Conservation (phyloP, 1,284 basidiomycete species). For the Moniliella sp. region DNA sequence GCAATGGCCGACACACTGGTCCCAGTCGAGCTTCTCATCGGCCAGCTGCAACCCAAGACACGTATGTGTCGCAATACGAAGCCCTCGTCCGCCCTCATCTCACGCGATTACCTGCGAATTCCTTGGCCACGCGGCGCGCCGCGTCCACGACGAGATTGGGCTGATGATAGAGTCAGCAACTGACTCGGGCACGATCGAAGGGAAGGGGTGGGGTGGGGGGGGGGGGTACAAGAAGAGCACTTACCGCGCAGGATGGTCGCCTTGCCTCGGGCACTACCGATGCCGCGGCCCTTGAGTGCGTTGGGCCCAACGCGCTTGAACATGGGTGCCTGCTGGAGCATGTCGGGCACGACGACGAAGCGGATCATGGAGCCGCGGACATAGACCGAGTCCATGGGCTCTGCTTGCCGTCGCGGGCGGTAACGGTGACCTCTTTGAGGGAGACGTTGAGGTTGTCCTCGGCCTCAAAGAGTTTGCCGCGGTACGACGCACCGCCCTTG, state of each 20-base stretch:
- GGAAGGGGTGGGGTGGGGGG: too few relatives aligned
- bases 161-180: too few relatives aligned
- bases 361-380: conserved; percentile 76
- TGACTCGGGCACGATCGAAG: too few relatives aligned
- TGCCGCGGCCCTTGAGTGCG: conserved; percentile 93
- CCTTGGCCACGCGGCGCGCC: too few relatives aligned
- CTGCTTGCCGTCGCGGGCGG: conserved; percentile 86
- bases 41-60: too few relatives aligned
- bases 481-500: conserved; percentile 87
- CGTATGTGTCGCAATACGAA: too few relatives aligned
- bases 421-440: conserved; percentile 86
- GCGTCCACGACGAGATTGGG: too few relatives aligned
- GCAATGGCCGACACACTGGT: too few relatives aligned
- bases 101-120: too few relatives aligned
- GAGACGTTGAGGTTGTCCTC: conserved; percentile 97
- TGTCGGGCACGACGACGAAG: conserved; percentile 99
- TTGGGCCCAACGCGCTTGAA: conserved; percentile 96
- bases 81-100: too few relatives aligned
- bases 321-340: conserved; percentile 98
- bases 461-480: conserved; percentile 89
- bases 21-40: too few relatives aligned
- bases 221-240: conserved; percentile 2
- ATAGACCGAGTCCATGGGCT: conserved; percentile 97
- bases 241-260: conserved; percentile 73
- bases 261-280: conserved; percentile 84